phyloP scores from a whole-genome alignment of 2,329 filamentous ascomycete genomes.

The Proliferodiscus dingleyae region DNA sequence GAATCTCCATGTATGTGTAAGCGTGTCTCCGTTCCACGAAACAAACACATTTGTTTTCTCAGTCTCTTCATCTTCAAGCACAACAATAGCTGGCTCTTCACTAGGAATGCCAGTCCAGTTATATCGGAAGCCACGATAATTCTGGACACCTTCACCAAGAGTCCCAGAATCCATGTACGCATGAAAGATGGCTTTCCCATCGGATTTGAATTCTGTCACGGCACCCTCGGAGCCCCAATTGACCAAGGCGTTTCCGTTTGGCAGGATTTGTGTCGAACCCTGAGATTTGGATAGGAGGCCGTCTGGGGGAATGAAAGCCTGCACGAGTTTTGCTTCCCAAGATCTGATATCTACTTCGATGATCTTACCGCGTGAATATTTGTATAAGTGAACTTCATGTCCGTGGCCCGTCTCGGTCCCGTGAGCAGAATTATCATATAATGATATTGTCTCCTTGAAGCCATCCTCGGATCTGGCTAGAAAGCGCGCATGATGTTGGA shows the following conservation, averaged over 20 bases:
- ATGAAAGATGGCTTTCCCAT: conserved; percentile 35
- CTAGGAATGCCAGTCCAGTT: conserved; percentile 36
- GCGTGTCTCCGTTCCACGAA: conserved; percentile 50
- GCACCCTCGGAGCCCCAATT: conserved; percentile 23
- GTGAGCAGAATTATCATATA: conserved; percentile 24
- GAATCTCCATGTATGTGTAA: conserved; percentile 45
- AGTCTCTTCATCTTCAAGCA: conserved; percentile 29
- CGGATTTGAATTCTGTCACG: conserved; percentile 22
- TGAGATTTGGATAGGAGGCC: conserved; percentile 20
- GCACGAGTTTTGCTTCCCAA: conserved; percentile 16
- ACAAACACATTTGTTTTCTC: conserved; percentile 40
- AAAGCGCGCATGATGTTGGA: conserved; percentile 46
- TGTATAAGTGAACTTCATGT: conserved; percentile 10
- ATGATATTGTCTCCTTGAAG: conserved; percentile 14
- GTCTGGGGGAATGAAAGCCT: conserved; percentile 18
- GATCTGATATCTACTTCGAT: conserved; percentile 18
- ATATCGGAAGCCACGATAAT: conserved; percentile 36
- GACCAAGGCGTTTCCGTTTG: conserved; percentile 23
- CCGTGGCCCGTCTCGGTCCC: conserved; percentile 11
- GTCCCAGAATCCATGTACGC: conserved; percentile 34
- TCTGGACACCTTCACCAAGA: conserved; percentile 30
- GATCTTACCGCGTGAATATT: conserved; percentile 20
- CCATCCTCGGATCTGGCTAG: conserved; percentile 22
- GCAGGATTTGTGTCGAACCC: conserved; percentile 22
- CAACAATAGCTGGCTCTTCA: conserved; percentile 35